These are phyloP conservation scores for Phaseolus lunatus DNA, from an alignment of 306 rosid genomes.

Conservation along the genomic window DNA sequence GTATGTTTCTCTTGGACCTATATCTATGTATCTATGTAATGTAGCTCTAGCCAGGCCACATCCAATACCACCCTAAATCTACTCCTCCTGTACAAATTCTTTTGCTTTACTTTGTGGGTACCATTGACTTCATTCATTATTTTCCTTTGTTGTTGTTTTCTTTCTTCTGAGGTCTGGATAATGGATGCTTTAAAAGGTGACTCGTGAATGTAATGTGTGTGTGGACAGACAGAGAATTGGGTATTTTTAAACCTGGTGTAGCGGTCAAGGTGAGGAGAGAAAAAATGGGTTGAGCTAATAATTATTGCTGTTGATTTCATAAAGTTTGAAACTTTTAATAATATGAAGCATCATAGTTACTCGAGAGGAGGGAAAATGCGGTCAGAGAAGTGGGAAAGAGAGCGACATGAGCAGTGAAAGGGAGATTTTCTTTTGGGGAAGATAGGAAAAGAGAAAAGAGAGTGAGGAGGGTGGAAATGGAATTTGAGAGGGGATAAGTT, in stretches of 20 bases:
- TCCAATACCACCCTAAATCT: background rate
- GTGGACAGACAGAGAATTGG: background rate
- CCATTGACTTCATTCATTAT: background rate
- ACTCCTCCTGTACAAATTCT: constrained; percentile 1
- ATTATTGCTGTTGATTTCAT: constrained; percentile 43
- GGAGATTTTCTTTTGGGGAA: constrained; percentile 45
- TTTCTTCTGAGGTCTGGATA: background rate
- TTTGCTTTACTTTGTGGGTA: background rate
- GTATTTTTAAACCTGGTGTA: background rate
- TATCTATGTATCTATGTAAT: background rate
- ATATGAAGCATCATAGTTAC: constrained; percentile 43
- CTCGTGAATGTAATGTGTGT: background rate
- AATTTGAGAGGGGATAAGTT: no score
- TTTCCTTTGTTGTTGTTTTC: background rate
- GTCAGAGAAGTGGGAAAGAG: constrained; percentile 58
- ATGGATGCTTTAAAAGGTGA: constrained; percentile 4
- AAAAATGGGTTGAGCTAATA: background rate
- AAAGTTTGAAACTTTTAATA: constrained; percentile 42
- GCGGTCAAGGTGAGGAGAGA: constrained; percentile 16
- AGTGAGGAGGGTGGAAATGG: background rate
- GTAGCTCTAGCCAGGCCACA: background rate
- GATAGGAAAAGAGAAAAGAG: constrained; percentile 19
- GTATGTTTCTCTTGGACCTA: constrained; percentile 34
- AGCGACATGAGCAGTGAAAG: constrained; percentile 55
- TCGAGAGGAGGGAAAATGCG: constrained; percentile 45